phyloP scores from a whole-genome alignment of 192 early-diverging fungal genomes.

The Coemansia sp. region DNA sequence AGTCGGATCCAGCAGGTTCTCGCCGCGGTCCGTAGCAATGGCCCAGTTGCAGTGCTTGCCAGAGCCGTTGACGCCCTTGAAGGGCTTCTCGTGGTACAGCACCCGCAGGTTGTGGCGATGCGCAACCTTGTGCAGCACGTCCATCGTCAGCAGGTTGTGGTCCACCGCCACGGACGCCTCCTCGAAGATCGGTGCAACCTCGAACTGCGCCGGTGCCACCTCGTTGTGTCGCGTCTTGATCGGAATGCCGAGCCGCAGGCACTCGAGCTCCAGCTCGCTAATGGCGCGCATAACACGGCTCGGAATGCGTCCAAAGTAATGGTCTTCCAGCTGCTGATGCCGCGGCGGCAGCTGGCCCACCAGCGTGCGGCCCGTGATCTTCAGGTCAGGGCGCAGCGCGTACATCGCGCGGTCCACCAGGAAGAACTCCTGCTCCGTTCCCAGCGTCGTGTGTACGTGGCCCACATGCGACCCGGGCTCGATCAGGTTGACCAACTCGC shows the following conservation, averaged over 20 bases:
- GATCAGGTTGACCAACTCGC: constrained; percentile 80
- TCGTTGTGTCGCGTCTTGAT: constrained; percentile 99
- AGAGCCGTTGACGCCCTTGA: constrained; percentile 97
- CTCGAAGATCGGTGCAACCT: constrained; percentile 98
- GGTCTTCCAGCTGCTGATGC: constrained; percentile 99
- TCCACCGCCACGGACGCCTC: constrained; percentile 93
- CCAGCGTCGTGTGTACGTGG: constrained; percentile 88
- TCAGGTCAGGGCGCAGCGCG: constrained; percentile 91
- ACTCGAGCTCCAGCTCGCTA: constrained; percentile 92
- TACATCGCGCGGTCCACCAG: constrained; percentile 95
- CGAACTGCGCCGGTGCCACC: constrained; percentile 97
- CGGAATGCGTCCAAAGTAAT: constrained; percentile 99
- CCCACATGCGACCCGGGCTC: constrained; percentile 64
- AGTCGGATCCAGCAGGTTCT: constrained; percentile 97
- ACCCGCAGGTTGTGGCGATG: constrained; percentile 96
- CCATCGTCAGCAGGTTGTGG: constrained; percentile 99
- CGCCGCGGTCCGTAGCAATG: constrained; percentile 88
- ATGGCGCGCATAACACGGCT: constrained; percentile 87
- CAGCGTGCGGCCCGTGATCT: constrained; percentile 93
- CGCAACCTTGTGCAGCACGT: constrained; percentile 93
- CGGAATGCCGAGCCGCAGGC: constrained; percentile 91
- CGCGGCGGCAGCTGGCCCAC: constrained; percentile 92
- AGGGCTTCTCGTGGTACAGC: constrained; percentile 99
- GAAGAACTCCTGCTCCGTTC: constrained; percentile 99
- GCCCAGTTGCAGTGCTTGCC: constrained; percentile 99